Evolutionary conservation across 305 asterid genomes (phyloP), one percentile per base, ranked within the genome.

Genomic region (Solanum hybrid): DNA sequence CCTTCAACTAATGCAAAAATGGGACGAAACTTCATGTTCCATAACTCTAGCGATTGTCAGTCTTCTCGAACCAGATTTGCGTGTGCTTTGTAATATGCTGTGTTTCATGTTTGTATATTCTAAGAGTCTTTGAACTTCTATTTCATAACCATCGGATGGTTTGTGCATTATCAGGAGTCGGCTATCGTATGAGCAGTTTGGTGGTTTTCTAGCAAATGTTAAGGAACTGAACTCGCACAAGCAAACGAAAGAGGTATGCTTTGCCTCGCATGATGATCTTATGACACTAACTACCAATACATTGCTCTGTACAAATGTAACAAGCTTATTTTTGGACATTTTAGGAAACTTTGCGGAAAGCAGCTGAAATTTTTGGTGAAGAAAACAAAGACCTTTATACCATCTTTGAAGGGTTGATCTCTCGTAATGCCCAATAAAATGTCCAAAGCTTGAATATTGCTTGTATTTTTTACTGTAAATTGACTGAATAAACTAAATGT

Each of bases 141-240:
- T 86, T 46, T 34, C 64, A 35, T 84, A 26, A 51, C 42, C 75
- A 51, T 57, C 31, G 76, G 31, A 84, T 84, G 88, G 31, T 31
- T 84, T 84, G 40, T 84, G 76, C 75, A 51, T 51, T 84, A 28
- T 83, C 92, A 96, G 98, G 93, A 92, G 94, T 90, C 95, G 98
- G 90, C 90, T 97, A 90, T 95, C 99, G 14, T 96, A 97, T 22
- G 98, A 96, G 93, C 98, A 96, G 93, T 96, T 97, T 86, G 96
- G 99, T 24, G 92, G 97, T 22, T 97, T 97, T 94, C 95, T 97
- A 71, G 95, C 98, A 16, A 97, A 95, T 91, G 99, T 97, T 77
- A 97, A 97, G 96, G 98, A 96, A 40, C 93, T 97, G 73, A 97
- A 97, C 88, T 95, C 99, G 90, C 98, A 96, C 94, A 97, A 96